Evolutionary conservation across 352 stramenopile species (phyloP).

Genomic region (Pythium guiyangense): DNA sequence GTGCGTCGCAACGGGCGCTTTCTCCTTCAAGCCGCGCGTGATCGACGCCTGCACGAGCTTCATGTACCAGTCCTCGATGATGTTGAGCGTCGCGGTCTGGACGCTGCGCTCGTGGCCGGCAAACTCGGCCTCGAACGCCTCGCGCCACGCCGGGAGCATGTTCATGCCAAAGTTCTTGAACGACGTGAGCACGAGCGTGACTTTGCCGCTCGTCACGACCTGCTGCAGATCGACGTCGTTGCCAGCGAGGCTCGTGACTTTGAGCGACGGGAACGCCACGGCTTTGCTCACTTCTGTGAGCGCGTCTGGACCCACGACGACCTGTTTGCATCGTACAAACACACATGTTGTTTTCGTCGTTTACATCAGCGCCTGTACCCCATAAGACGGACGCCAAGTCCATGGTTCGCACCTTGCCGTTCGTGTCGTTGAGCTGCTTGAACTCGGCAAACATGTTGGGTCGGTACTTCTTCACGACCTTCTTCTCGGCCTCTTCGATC

Average conservation of each 20-base stretch:
- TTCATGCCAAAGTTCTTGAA: slow-evolving; percentile 87
- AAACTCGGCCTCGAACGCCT: slow-evolving; percentile 58
- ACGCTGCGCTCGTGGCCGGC: slow-evolving; percentile 19
- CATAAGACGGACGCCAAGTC: too few relatives aligned
- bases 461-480: slow-evolving; percentile 82
- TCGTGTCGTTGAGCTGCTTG: slow-evolving; percentile 86
- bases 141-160: slow-evolving; percentile 74
- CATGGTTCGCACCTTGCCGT: slow-evolving; percentile 45
- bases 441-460: slow-evolving; percentile 88
- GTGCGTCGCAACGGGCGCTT: slow-evolving; percentile 42
- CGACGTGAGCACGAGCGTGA: slow-evolving; percentile 72
- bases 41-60: slow-evolving; percentile 76
- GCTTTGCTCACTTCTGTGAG: slow-evolving; percentile 62
- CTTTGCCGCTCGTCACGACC: slow-evolving; percentile 39
- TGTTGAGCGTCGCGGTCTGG: slow-evolving; percentile 71
- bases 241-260: slow-evolving; percentile 43
- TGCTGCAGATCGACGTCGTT: slow-evolving; percentile 47
- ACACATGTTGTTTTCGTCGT: neutral
- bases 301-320: slow-evolving; percentile 41
- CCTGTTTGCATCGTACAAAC: slow-evolving; percentile 6
- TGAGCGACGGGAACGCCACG: slow-evolving; percentile 43
- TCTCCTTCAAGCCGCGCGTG: slow-evolving; percentile 45
- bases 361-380: neutral
- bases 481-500: slow-evolving; percentile 81
- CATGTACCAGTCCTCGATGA: slow-evolving; percentile 90